phyloP scores from a whole-genome alignment of 1,284 basidiomycete genomes.

The Papiliotrema flavescens region DNA sequence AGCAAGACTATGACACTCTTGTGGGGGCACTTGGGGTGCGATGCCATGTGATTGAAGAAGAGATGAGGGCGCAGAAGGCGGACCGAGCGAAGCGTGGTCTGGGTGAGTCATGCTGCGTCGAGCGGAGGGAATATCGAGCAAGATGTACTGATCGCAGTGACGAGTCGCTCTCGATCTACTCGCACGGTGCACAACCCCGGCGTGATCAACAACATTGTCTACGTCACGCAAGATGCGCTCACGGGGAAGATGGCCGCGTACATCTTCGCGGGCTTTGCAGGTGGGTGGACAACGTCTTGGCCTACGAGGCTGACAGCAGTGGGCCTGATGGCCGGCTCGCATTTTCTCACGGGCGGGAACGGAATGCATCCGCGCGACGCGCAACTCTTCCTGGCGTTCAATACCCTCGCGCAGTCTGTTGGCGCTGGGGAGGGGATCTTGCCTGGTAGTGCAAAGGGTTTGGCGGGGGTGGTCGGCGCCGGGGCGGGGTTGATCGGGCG shows the following conservation, averaged over 20 bases:
- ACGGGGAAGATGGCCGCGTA: slow-evolving; percentile 18
- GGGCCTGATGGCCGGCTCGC: slow-evolving; percentile 26
- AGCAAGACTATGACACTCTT: slow-evolving; percentile 31
- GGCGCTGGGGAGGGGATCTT: slow-evolving; percentile 38
- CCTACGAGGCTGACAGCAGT: slow-evolving; percentile 17
- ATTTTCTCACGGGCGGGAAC: slow-evolving; percentile 10
- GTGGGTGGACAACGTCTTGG: no score
- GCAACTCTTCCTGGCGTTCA: slow-evolving; percentile 31
- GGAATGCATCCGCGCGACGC: slow-evolving; percentile 29
- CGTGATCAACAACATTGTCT: background rate
- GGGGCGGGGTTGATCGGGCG: background rate
- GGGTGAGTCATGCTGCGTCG: slow-evolving; percentile 11
- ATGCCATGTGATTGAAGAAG: slow-evolving; percentile 32
- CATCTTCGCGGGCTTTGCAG: slow-evolving; percentile 24
- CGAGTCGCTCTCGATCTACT: background rate
- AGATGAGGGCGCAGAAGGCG: slow-evolving; percentile 13
- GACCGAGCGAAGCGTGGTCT: slow-evolving; percentile 16
- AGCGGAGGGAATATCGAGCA: no score
- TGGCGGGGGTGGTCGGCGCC: background rate
- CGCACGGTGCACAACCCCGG: background rate
- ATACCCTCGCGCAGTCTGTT: slow-evolving; percentile 25
- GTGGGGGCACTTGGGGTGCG: slow-evolving; percentile 27
- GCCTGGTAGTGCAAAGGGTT: slow-evolving; percentile 6
- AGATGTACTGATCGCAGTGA: no score
- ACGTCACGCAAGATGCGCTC: background rate